phyloP scores from a whole-genome alignment of 1,284 basidiomycete species.

The Puccinia hordei region DNA sequence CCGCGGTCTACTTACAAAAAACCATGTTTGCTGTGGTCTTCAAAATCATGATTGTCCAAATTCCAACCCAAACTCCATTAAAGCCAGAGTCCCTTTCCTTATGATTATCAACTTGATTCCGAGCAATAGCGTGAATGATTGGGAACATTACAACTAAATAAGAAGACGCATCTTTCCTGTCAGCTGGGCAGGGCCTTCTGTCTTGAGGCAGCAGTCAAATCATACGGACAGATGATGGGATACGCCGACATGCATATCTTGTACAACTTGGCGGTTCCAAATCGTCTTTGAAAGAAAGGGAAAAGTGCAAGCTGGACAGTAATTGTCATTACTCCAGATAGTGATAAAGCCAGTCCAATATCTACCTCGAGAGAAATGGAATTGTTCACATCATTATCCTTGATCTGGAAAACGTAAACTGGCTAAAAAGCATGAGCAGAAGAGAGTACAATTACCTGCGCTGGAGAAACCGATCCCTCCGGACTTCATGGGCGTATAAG shows the following conservation, averaged over 20 bases:
- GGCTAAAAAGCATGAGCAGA: background rate
- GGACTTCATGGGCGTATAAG: slow-evolving; percentile 18
- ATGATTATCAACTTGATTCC: background rate
- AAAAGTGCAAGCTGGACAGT: slow-evolving; percentile 59
- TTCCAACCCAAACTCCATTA: slow-evolving; percentile 47
- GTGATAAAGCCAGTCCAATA: slow-evolving; percentile 57
- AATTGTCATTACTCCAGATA: slow-evolving; percentile 57
- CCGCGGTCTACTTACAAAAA: slow-evolving; percentile 37
- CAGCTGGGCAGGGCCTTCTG: slow-evolving; percentile 20
- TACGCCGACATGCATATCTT: slow-evolving; percentile 57
- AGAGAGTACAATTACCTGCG: slow-evolving; percentile 1
- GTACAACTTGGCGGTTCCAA: slow-evolving; percentile 59
- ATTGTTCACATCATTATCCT: background rate
- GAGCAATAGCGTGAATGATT: slow-evolving; percentile 17
- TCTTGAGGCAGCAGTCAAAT: slow-evolving; percentile 57
- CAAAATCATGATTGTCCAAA: slow-evolving; percentile 54
- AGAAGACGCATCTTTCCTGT: slow-evolving; percentile 12
- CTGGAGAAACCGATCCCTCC: background rate
- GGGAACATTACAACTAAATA: background rate
- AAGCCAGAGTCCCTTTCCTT: slow-evolving; percentile 1
- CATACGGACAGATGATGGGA: slow-evolving; percentile 56
- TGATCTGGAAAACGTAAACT: background rate
- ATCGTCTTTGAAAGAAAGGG: slow-evolving; percentile 57
- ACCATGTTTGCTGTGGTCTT: slow-evolving; percentile 54
- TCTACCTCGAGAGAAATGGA: slow-evolving; percentile 20